phyloP scores from a whole-genome alignment of 768 basidiomycete species.

The Tulasnella sp. region DNA sequence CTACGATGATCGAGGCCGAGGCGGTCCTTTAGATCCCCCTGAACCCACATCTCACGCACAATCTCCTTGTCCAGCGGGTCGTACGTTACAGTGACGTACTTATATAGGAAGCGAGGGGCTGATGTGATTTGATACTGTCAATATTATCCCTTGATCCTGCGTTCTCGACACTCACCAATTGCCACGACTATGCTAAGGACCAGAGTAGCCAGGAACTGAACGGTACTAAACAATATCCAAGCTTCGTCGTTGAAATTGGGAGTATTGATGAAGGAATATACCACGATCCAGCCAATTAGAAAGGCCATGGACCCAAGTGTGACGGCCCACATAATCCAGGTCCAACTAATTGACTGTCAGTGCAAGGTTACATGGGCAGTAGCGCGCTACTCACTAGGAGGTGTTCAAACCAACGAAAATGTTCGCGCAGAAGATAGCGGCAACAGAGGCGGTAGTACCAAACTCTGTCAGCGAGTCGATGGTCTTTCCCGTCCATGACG shows the following conservation, averaged over 20 bases:
- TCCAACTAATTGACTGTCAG: constrained; percentile 44
- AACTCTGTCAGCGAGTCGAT: constrained; percentile 78
- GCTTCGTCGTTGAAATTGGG: constrained; percentile 65
- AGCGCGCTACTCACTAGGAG: constrained; percentile 55
- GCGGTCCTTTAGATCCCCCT: constrained; percentile 69
- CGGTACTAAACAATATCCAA: constrained; percentile 57
- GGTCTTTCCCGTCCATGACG: constrained; percentile 67
- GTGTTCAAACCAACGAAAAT: constrained; percentile 83
- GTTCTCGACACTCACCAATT: constrained; percentile 42
- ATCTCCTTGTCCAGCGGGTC: constrained; percentile 79
- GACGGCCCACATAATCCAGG: constrained; percentile 71
- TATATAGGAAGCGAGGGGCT: constrained; percentile 77
- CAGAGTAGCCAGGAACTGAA: constrained; percentile 78
- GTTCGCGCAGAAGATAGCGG: constrained; percentile 83
- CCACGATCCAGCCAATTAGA: constrained; percentile 76
- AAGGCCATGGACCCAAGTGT: constrained; percentile 69
- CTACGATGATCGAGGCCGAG: constrained; percentile 42
- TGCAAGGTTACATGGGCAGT: constrained; percentile 23
- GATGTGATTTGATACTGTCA: constrained; percentile 9
- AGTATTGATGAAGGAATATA: constrained; percentile 74
- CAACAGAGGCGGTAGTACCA: constrained; percentile 81
- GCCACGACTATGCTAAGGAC: constrained; percentile 57
- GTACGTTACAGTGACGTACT: constrained; percentile 60
- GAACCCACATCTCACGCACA: constrained; percentile 84
- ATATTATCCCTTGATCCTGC: constrained; percentile 17